Evolutionary conservation across 192 early-diverging fungal genomes (phyloP), one percentile per base, ranked within the genome.

Genomic region (Dispira simplex): DNA sequence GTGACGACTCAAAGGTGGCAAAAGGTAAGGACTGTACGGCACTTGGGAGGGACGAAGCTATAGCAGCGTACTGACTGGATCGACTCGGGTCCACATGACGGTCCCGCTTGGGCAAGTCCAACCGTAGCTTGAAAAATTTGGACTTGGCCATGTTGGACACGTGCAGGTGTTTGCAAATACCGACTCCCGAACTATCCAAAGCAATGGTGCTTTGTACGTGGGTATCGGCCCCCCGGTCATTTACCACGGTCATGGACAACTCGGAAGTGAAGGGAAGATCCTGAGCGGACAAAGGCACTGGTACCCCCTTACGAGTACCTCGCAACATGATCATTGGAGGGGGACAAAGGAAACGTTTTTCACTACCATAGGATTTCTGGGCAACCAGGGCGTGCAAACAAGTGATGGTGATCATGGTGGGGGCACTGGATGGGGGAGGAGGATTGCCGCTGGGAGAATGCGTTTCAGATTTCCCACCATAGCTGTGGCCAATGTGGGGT

Each of bases 341-440:
- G 47, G 88, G 86, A 64, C 85, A 87, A 58, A 88, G 65, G 65
- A 87, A 89, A 4, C 93, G 81, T 69, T 93, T 96, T 69, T 96
- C 93, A 64, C 81, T 80, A 13, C 91, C 93, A 77, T 96, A 96
- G 12, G 90, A 92, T 75, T 96, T 96, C 76, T 96, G 93, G 8
- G 88, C 91, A 10, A 92, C 91, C 0, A 83, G 68, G 9, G 90
- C 85, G 59, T 91, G 88, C 53, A 85, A 77, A 68, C 90, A 86
- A 20, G 87, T 78, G 43, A 96, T 83, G n/a, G 90, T 90, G 8
- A 83, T 82, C 73, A 77, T 78, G 44, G 60, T 44, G 44, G 60
- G 60, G 20, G 16, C 8, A 5, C 13, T 27, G 26, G n/a, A 13
- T 26, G 13, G 16, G 12, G 11, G 9, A 20, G 25, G n/a, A 10